phyloP scores from a whole-genome alignment of 1,284 basidiomycete species.

The Ustilago shanxiensis region DNA sequence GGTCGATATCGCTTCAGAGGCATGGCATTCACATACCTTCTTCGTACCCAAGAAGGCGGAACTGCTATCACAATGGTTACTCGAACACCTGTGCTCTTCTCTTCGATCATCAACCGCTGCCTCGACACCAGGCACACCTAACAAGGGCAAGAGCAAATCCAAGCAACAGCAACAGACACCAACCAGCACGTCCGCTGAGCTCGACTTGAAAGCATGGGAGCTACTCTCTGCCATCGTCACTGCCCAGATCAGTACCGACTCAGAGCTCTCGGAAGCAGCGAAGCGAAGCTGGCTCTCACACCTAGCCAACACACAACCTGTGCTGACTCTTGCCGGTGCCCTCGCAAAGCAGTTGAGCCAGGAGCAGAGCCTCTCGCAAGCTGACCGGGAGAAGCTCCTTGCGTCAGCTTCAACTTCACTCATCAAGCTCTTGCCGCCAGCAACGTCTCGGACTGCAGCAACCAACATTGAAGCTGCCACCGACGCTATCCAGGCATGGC shows the following conservation, averaged over 20 bases:
- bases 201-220: constrained; percentile 45
- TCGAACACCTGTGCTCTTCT: constrained; percentile 47
- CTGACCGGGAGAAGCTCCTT: constrained; percentile 8
- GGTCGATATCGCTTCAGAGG: constrained; percentile 38
- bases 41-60: constrained; percentile 57
- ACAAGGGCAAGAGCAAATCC: constrained; percentile 35
- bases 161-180: constrained; percentile 24
- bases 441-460: constrained; percentile 50
- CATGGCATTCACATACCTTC: constrained; percentile 38
- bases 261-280: constrained; percentile 33
- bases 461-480: constrained; percentile 56
- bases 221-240: constrained; percentile 37
- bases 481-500: constrained; percentile 49
- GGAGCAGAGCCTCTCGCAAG: neutral
- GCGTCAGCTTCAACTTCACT: constrained; percentile 10
- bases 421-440: constrained; percentile 34
- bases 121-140: constrained; percentile 19
- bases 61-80: constrained; percentile 51
- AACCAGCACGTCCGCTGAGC: neutral
- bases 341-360: constrained; percentile 25
- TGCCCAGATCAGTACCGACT: constrained; percentile 15
- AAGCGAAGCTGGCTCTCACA: constrained; percentile 48
- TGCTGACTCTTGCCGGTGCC: constrained; percentile 31
- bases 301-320: constrained; percentile 42
- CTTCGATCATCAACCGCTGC: constrained; percentile 13